These are phyloP conservation scores for Saxophila tyrrhenica DNA, from an alignment of 495 filamentous ascomycete genomes.

Conservation along the genomic window DNA sequence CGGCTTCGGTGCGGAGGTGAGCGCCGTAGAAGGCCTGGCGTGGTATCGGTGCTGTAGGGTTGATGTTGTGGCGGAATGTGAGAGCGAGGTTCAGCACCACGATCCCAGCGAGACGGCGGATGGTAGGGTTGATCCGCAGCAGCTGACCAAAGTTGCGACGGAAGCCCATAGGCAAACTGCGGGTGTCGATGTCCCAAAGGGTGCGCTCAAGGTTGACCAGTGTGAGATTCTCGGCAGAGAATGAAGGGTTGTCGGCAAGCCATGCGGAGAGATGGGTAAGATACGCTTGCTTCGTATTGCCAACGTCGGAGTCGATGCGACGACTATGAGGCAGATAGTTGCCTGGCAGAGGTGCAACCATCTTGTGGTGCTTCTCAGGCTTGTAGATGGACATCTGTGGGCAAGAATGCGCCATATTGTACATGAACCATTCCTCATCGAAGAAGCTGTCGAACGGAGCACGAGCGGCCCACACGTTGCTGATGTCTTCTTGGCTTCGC, in stretches of 20 bases:
- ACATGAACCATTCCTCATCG: conserved; percentile 33
- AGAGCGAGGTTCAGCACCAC: conserved; percentile 24
- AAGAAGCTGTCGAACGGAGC: conserved; percentile 22
- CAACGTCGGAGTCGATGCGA: conserved; percentile 1
- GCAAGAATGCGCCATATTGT: conserved; percentile 27
- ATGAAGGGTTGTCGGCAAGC: conserved; percentile 5
- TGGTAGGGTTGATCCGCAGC: neutral
- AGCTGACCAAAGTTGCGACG: conserved; percentile 12
- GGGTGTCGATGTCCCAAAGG: conserved; percentile 7
- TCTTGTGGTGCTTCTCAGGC: conserved; percentile 20
- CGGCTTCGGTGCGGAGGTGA: conserved; percentile 13
- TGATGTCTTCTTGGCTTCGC: neutral
- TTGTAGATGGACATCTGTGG: conserved; percentile 30
- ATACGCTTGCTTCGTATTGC: conserved; percentile 4
- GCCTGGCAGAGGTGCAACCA: conserved; percentile 15
- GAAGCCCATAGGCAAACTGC: conserved; percentile 7
- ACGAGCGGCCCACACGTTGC: conserved; percentile 3
- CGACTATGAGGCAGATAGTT: conserved; percentile 8
- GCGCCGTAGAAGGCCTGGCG: conserved; percentile 19
- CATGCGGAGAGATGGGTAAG: conserved; percentile 6
- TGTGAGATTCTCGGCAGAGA: neutral
- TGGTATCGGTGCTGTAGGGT: conserved; percentile 17
- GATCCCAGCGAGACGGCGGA: conserved; percentile 12
- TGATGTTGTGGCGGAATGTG: neutral
- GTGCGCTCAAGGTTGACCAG: conserved; percentile 13